phyloP scores from a whole-genome alignment of 2,329 filamentous ascomycete genomes.

The Claviceps fusiformis region DNA sequence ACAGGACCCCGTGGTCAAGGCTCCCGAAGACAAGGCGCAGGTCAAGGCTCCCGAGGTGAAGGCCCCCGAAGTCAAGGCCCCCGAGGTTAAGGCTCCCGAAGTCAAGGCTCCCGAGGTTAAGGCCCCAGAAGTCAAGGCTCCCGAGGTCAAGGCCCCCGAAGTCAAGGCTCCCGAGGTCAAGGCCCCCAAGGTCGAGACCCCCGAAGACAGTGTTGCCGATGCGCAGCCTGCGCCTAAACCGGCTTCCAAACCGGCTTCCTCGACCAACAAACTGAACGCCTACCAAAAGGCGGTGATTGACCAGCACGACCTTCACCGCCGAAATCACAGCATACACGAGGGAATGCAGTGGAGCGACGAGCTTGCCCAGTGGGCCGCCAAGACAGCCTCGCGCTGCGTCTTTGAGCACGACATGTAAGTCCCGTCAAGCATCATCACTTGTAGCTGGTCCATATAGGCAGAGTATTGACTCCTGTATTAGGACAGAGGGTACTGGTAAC shows the following conservation, averaged over 20 bases:
- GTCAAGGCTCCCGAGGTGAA: background rate
- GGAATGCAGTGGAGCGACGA: slow-evolving; percentile 49
- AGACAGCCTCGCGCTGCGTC: slow-evolving; percentile 51
- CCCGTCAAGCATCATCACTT: background rate
- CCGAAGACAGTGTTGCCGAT: background rate
- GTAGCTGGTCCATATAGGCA: background rate
- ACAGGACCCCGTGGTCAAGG: background rate
- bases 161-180: background rate
- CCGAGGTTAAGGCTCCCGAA: background rate
- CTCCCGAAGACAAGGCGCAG: background rate
- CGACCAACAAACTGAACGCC: slow-evolving; percentile 7
- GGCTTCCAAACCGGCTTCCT: background rate
- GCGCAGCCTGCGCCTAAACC: background rate
- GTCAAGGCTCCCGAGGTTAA: background rate
- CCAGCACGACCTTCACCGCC: slow-evolving; percentile 77
- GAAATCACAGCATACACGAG: slow-evolving; percentile 55
- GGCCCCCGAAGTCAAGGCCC: background rate
- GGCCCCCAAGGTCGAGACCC: background rate
- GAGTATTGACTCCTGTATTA: slow-evolving; percentile 25
- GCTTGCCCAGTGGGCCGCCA: slow-evolving; percentile 49
- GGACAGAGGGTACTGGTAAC: slow-evolving; percentile 41
- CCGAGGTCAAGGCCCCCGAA: background rate
- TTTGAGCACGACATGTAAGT: slow-evolving; percentile 68
- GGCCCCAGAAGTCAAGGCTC: background rate
- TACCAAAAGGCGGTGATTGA: slow-evolving; percentile 36